A percentile compares a stretch with the other conserved stretches of the same genome.
phyloP scores from a whole-genome alignment of 768 basidiomycete genomes.

The Hypholoma fasciculare region DNA sequence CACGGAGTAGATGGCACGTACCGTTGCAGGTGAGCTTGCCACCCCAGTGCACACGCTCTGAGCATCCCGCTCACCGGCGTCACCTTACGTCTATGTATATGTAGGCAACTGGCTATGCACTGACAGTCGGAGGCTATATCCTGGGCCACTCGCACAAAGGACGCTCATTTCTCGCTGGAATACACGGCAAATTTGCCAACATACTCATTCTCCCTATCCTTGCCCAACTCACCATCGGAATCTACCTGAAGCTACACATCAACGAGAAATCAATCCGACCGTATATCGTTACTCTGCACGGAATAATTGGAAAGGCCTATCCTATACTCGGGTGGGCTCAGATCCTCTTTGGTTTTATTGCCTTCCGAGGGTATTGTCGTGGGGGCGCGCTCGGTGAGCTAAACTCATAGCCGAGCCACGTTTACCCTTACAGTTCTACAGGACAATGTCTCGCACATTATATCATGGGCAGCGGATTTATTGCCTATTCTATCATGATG shows the following conservation, averaged over 20 bases:
- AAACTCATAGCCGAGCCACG: not conserved
- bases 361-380: conserved; percentile 76
- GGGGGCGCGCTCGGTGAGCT: conserved; percentile 61
- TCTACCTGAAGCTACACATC: conserved; percentile 92
- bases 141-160: conserved; percentile 90
- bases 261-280: conserved; percentile 75
- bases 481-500: conserved; percentile 84
- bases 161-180: conserved; percentile 69
- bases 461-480: conserved; percentile 90
- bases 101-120: conserved; percentile 64
- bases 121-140: conserved; percentile 73
- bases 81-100: conserved; percentile 23
- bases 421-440: conserved; percentile 10
- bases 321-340: conserved; percentile 89
- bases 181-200: conserved; percentile 70
- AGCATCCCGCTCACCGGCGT: too few relatives aligned
- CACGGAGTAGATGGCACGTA: conserved; percentile 88
- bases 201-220: conserved; percentile 66
- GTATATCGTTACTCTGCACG: conserved; percentile 69
- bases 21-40: conserved; percentile 67
- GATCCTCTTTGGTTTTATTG: conserved; percentile 82
- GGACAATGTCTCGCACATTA: conserved; percentile 89
- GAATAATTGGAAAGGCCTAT: conserved; percentile 79
- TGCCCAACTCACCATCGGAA: conserved; percentile 69
- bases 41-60: too few relatives aligned